A percentile compares a stretch with the other conserved stretches of the same genome.
phyloP scores from a whole-genome alignment of 78 protist genomes.

The Chrysochromulina parva region DNA sequence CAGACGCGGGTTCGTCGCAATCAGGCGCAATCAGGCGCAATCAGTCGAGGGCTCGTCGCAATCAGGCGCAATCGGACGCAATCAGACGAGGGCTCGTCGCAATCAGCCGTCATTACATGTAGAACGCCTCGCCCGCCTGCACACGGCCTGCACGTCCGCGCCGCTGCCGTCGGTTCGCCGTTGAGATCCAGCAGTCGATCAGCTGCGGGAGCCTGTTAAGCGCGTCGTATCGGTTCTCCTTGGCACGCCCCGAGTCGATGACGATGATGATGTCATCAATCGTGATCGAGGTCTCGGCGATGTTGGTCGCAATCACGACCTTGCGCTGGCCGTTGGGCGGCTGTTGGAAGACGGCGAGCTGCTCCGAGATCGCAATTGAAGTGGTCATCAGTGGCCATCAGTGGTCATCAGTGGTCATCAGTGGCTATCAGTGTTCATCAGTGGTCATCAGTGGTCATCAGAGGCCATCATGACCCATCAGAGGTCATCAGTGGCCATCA shows the following conservation, averaged over 20 bases:
- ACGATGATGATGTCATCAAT: constrained; percentile 91
- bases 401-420: too few species aligned
- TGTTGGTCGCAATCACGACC: constrained; percentile 89
- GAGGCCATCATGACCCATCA: not conserved
- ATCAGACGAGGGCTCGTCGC: too few species aligned
- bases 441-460: too few species aligned
- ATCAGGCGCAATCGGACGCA: too few species aligned
- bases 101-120: not conserved
- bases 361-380: constrained; percentile 27
- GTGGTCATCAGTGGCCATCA: too few species aligned
- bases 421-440: too few species aligned
- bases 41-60: too few species aligned
- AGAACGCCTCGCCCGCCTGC: constrained; percentile 73
- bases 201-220: constrained; percentile 46
- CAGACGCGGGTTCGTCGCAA: too few species aligned
- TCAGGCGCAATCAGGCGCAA: too few species aligned
- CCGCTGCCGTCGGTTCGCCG: constrained; percentile 86
- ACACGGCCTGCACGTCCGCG: constrained; percentile 95
- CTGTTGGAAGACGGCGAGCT: constrained; percentile 55
- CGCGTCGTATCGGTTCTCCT: not conserved
- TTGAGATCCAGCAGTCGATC: constrained; percentile 58
- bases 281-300: constrained; percentile 95
- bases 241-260: constrained; percentile 83
- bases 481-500: constrained; percentile 14
- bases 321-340: constrained; percentile 62